Evolutionary conservation across 306 rosid species (phyloP), one percentile per base, ranked within the genome.

Genomic region (Inga leiocalycina): DNA sequence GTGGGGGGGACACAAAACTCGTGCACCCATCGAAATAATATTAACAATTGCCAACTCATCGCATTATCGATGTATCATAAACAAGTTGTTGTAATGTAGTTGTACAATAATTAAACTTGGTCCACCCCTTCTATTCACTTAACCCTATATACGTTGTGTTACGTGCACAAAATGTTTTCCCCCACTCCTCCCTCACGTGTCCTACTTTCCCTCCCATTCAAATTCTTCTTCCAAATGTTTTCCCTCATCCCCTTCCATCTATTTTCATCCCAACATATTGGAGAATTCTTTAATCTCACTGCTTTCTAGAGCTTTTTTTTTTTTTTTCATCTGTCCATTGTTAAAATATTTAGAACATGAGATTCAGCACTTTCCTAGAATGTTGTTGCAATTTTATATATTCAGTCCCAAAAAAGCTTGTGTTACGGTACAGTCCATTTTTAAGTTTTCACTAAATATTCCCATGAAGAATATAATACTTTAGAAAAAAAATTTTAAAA

Each of bases 21-120:
- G 75, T 70, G 75, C 86, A 81, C 84, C 83, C 78, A 30, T 24
- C 3, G 20, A 56, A 13, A 49, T 43, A 44, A 46, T 48, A 57
- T 49, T 49, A 49, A 49, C 82, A 79, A 79, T 77, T 81, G 86
- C 79, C 77, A 88, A 44, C 83, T 81, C 84, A 84, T 77, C 84
- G 69, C 61, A 57, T 39, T 71, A 71, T 71, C 44, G 54, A 44
- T 6, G 32, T 24, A 57, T 80, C 16, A 34, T 41, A 41, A 20
- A 10, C 71, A 20, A 76, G 74, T 75, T 65, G 66, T 43, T 81
- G 71, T 11, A 45, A 30, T 52, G 81, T 79, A 59, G 66, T 79
- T 75, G 73, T 32, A 45, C 69, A 78, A 45, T 82, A 78, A 79
- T 56, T 56, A 56, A 61, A 51, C 74, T 22, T 70, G 73, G 83